These are phyloP conservation scores for Yarrowia sp. DNA, from an alignment of 805 yeast genomes.

Conservation along the genomic window DNA sequence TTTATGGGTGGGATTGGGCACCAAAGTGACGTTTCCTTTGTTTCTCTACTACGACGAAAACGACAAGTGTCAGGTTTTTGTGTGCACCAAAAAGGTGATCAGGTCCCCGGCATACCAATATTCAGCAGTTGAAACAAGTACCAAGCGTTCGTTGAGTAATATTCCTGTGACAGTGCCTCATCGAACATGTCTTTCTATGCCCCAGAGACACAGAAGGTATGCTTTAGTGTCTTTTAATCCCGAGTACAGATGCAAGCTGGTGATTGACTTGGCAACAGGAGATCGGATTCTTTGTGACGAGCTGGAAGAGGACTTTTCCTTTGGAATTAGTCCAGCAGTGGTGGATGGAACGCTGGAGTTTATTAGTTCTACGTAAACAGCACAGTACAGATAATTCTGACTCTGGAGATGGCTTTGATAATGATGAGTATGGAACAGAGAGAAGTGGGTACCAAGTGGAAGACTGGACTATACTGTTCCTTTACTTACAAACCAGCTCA, in stretches of 20 bases:
- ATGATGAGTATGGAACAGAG: too few species aligned
- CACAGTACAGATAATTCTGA: too few species aligned
- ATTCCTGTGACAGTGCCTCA: not conserved
- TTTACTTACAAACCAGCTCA: too few species aligned
- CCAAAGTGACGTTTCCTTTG: not conserved
- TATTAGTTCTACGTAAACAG: not conserved
- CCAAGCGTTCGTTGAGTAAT: not conserved
- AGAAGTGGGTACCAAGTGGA: too few species aligned
- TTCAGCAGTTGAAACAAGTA: not conserved
- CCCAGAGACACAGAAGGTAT: not conserved
- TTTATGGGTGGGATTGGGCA: not conserved
- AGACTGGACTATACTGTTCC: too few species aligned
- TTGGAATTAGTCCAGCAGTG: not conserved
- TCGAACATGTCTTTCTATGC: not conserved
- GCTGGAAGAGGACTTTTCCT: not conserved
- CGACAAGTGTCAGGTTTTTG: not conserved
- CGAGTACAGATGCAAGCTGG: not conserved
- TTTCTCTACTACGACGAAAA: not conserved
- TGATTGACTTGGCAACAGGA: not conserved
- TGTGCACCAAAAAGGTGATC: not conserved
- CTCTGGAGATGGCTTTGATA: too few species aligned
- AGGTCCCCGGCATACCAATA: not conserved
- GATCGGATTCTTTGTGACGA: not conserved
- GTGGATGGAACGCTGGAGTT: not conserved
- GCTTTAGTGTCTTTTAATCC: not conserved